Evolutionary conservation across 176 grass and related monocot genomes (phyloP), one percentile per base, ranked within the genome.

Genomic region (Leersia perrieri): DNA sequence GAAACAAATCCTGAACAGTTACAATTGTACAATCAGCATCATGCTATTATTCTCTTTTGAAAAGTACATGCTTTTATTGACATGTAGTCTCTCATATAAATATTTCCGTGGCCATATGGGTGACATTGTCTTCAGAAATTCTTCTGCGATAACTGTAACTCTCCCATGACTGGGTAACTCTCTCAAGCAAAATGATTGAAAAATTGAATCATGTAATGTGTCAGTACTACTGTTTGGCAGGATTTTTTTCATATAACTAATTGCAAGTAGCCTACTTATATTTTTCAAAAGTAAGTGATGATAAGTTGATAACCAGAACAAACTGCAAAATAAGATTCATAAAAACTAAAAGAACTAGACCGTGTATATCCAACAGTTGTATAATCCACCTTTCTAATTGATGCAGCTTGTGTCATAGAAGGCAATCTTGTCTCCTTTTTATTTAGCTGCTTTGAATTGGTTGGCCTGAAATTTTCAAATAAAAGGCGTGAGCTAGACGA

Each of bases 381-480:
- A 65, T 2, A 68, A 63, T 44, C 38, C 53, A 97, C 87, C 77
- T 88, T 97, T 86, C 49, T 87, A 66, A 66, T 88, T 25, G 83
- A 71, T 78, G 77, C 13, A 4, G 26, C 42, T 82, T 83, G 92
- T 0, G 51, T 40, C 57, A 28, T 79, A 66, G 63, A 58, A 77
- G 69, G 40, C 12, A 36, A 40, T 81, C 64, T 51, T 22, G 23
- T 57, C 44, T 31, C 40, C 38, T 57, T 61, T 90, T 81, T 63
- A 23, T 85, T 85, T 77, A 84, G 62, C 57, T 87, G 85, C 38
- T 83, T 89, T 18, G 63, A 75, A 69, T 83, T 66, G 73, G 34
- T 76, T 82, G 85, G 80, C 83, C 94, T 97, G 86, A 68, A 87
- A 82, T 75, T 60, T 78, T 20, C 58, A 85, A 7, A 38, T 11